phyloP scores from a whole-genome alignment of 1,284 basidiomycete genomes.

The Ganoderma multipileum region DNA sequence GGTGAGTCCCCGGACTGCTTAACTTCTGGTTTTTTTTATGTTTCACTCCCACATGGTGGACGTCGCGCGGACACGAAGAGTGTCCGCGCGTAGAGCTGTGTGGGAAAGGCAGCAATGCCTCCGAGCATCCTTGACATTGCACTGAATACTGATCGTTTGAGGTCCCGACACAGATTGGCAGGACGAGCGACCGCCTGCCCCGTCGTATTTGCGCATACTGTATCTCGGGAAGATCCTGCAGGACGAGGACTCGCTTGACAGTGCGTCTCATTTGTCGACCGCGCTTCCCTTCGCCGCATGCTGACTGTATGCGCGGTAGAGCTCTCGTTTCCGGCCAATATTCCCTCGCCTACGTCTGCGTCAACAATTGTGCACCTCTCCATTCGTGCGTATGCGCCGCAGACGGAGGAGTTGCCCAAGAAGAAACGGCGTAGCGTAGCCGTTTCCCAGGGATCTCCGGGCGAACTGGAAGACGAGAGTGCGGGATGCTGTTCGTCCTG shows the following conservation, averaged over 20 bases:
- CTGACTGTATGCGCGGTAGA: slow-evolving; percentile 41
- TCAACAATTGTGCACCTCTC: slow-evolving; percentile 85
- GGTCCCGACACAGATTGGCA: slow-evolving; percentile 68
- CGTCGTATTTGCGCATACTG: slow-evolving; percentile 79
- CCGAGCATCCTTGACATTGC: not conserved
- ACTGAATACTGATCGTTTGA: not conserved
- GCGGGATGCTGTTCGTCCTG: slow-evolving; percentile 39
- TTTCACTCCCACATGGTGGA: not conserved
- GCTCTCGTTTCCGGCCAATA: slow-evolving; percentile 56
- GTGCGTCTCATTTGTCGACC: slow-evolving; percentile 50
- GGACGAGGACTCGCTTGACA: slow-evolving; percentile 79
- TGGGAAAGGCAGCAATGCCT: slow-evolving; percentile 4
- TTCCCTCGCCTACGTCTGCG: slow-evolving; percentile 42
- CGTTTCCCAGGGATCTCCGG: slow-evolving; percentile 12
- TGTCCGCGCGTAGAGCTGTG: not conserved
- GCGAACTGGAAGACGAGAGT: slow-evolving; percentile 29
- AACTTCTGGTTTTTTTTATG: not conserved
- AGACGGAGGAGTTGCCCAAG: slow-evolving; percentile 55
- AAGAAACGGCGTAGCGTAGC: slow-evolving; percentile 52
- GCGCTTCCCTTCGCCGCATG: slow-evolving; percentile 17
- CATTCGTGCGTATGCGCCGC: slow-evolving; percentile 68
- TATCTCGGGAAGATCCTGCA: slow-evolving; percentile 85
- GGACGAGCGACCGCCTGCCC: slow-evolving; percentile 80
- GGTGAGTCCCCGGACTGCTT: slow-evolving; percentile 51
- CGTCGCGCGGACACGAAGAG: not conserved